phyloP scores from a whole-genome alignment of 1,284 basidiomycete genomes.

The Ustilago cynodontis region DNA sequence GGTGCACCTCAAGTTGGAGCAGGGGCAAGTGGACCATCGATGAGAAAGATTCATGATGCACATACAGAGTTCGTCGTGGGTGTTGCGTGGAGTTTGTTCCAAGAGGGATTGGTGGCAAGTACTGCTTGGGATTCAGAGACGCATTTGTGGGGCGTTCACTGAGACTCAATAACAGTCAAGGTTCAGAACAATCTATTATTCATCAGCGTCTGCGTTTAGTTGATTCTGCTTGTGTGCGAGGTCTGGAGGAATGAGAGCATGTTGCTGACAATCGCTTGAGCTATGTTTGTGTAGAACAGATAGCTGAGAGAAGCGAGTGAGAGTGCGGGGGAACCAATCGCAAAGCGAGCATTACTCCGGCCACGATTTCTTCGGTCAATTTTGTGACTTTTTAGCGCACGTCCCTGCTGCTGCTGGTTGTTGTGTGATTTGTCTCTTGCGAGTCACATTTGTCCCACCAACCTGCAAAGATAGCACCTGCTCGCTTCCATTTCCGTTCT shows the following conservation, averaged over 20 bases:
- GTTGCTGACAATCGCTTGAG: not conserved
- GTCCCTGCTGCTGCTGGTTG: too few species aligned
- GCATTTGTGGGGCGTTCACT: conserved; percentile 75
- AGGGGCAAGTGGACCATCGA: conserved; percentile 59
- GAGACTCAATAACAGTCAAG: not conserved
- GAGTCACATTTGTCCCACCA: not conserved
- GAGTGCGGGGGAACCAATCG: not conserved
- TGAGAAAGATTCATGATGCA: conserved; percentile 78
- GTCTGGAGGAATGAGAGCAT: not conserved
- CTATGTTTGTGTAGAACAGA: not conserved
- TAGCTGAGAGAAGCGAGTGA: not conserved
- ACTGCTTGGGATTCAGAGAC: conserved; percentile 90
- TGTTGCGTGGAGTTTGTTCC: conserved; percentile 84
- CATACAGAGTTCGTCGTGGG: conserved; percentile 97
- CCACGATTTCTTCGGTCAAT: conserved; percentile 1
- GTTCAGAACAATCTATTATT: not conserved
- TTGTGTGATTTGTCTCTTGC: not conserved
- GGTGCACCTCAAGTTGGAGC: conserved; percentile 7
- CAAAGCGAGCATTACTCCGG: not conserved
- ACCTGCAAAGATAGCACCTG: not conserved
- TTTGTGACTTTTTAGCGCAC: not conserved
- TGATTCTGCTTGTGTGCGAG: too few species aligned
- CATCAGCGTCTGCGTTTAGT: not conserved
- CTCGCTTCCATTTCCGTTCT: not conserved
- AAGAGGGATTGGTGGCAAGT: conserved; percentile 84